Percentiles rank a stretch among this genome's conserved stretches.
phyloP scores from a whole-genome alignment of 768 basidiomycete genomes.

The Galerina marginata region DNA sequence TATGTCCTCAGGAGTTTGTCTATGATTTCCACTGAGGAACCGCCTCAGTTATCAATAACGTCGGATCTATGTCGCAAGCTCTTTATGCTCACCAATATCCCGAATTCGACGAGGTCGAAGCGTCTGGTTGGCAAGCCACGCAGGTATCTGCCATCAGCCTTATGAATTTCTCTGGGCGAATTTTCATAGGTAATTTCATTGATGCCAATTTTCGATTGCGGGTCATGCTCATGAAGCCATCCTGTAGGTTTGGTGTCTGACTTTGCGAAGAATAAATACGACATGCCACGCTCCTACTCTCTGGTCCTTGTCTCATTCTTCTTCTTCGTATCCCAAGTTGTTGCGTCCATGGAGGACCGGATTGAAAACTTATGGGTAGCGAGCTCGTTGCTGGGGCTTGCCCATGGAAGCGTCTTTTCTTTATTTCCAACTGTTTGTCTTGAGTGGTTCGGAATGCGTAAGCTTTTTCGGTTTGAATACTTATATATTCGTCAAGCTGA shows the following conservation, averaged over 20 bases:
- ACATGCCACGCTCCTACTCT: slow-evolving; percentile 70
- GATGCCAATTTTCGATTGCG: background rate
- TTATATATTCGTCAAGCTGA: background rate
- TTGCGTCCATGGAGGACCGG: slow-evolving; percentile 57
- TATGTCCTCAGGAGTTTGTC: slow-evolving; percentile 38
- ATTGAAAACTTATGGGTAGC: slow-evolving; percentile 70
- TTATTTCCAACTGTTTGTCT: slow-evolving; percentile 77
- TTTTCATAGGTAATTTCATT: slow-evolving; percentile 67
- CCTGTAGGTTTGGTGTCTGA: slow-evolving; percentile 71
- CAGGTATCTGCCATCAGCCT: slow-evolving; percentile 87
- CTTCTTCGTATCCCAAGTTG: slow-evolving; percentile 76
- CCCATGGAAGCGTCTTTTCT: slow-evolving; percentile 77
- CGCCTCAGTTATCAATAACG: slow-evolving; percentile 78
- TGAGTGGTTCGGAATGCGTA: slow-evolving; percentile 90
- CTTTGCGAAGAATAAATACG: slow-evolving; percentile 57
- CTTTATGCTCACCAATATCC: slow-evolving; percentile 62
- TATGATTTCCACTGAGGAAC: slow-evolving; percentile 29
- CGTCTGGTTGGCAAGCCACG: slow-evolving; percentile 77
- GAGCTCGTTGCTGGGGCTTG: slow-evolving; percentile 59
- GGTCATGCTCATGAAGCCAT: background rate
- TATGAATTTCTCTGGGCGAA: slow-evolving; percentile 80
- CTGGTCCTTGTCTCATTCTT: slow-evolving; percentile 68
- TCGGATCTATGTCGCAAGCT: slow-evolving; percentile 77
- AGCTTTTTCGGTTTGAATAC: slow-evolving; percentile 32
- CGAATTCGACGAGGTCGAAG: slow-evolving; percentile 68